Conservation (phyloP, 2,329 filamentous ascomycete species). For the Diaporthe citrichinensis region DNA sequence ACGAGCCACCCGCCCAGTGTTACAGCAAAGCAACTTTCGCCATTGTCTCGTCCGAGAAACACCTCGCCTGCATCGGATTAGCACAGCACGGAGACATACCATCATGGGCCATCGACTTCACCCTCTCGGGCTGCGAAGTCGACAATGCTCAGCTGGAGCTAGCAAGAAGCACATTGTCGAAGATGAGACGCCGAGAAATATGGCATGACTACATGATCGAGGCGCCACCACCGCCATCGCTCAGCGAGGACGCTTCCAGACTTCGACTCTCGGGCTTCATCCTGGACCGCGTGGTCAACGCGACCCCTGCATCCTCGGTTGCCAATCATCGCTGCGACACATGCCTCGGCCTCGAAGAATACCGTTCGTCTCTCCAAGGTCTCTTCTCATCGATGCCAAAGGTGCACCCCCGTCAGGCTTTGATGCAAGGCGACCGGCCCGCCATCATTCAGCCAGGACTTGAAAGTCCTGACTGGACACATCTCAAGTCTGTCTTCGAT, state of each 20-base stretch:
- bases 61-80: conserved; percentile 18
- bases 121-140: conserved; percentile 18
- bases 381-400: conserved; percentile 15
- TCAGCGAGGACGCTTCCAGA: conserved; percentile 6
- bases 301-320: background rate
- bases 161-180: conserved; percentile 5
- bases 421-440: conserved; percentile 6
- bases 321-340: background rate
- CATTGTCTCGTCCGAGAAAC: conserved; percentile 15
- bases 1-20: conserved; percentile 6
- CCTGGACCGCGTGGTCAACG: background rate
- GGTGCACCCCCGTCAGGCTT: background rate
- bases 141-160: conserved; percentile 15
- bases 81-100: conserved; percentile 28
- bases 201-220: conserved; percentile 20
- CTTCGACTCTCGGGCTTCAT: conserved; percentile 22
- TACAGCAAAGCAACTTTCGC: conserved; percentile 22
- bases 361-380: background rate
- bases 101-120: conserved; percentile 18
- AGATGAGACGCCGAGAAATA: conserved; percentile 8
- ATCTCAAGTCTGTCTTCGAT: background rate
- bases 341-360: background rate
- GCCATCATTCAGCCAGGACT: conserved; percentile 8
- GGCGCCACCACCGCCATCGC: background rate
- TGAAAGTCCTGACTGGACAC: conserved; percentile 6